Base-by-base conservation (phyloP, 78 protist genomes). In the Guillardia theta region DNA sequence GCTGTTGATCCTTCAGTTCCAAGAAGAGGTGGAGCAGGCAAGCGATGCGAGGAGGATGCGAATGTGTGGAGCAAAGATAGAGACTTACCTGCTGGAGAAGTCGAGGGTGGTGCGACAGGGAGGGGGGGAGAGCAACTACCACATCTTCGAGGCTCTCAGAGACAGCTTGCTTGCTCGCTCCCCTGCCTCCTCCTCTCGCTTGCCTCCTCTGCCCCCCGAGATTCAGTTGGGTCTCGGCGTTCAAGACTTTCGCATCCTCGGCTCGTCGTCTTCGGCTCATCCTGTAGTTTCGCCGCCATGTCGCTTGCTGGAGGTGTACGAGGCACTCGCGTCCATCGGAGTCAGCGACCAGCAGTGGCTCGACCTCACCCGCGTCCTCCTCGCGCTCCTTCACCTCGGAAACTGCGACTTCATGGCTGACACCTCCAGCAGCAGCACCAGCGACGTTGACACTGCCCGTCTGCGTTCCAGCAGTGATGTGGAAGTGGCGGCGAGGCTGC, bases 61-160 rank as follows among this genome's bases (percentile, higher is more conserved):
- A 22, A 36, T 94, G 10, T 15, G 33, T 22, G 96, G 97, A 64
- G 96, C 94, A 19, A 24, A 37, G 76, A 53, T 96, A 30, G 21
- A 76, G 93, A 78, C 77, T 37, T 96, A 94, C 87, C 95, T 96
- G 39, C 94, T 96, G 19, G 97, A 96, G 53, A 94, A 93, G 95
- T 77, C 96, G 15, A 94, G 97, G 48, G 90, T 96, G 37, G 94
- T 92, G 12, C 5, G 0, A 27, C 95, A 77, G 36, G 0, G 83
- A 9, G 33, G 4, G 19, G 96, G 96, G 50, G 97, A 96, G 80
- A 43, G 97, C 39, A 95, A 94, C 92, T 96, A 94, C 92, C 97
- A 96, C 94, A 58, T 95, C 39, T 95, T 96, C 94, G 64, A 95
- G 76, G 36, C 48, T n/a, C 76, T 96, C 70, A n/a, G n/a, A n/a